Evolutionary conservation across 1,139 yeast genomes (phyloP).

Genomic region (Pichia sp.): DNA sequence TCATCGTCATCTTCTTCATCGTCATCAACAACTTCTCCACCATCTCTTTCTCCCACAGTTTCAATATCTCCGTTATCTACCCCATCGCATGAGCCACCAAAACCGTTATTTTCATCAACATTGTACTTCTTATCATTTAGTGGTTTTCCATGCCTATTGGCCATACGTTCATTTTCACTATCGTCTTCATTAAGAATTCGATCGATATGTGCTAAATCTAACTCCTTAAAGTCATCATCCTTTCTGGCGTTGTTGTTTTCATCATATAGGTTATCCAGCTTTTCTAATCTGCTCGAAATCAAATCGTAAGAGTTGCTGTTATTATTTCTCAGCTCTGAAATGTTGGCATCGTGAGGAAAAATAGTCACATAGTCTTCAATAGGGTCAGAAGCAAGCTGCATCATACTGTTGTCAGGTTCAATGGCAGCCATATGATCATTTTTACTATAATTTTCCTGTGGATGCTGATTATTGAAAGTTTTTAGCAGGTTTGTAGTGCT

Average conservation of each 20-base stretch:
- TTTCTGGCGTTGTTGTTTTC: neutral
- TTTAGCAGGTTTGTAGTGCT: constrained; percentile 3
- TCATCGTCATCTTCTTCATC: constrained; percentile 10
- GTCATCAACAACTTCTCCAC: constrained; percentile 3
- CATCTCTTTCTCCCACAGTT: constrained; percentile 3
- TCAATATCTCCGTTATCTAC: constrained; percentile 3
- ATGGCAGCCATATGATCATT: neutral
- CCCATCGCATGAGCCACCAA: neutral
- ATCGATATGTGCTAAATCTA: neutral
- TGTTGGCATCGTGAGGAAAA: neutral
- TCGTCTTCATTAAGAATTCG: constrained; percentile 2
- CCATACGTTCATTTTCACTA: neutral
- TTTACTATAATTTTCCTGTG: neutral
- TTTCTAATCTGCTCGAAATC: neutral
- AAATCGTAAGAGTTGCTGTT: neutral
- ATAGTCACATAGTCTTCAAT: constrained; percentile 9
- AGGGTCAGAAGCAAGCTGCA: constrained; percentile 8
- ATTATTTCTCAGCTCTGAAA: neutral
- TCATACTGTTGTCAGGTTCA: neutral
- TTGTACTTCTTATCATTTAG: neutral
- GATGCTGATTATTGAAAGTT: neutral
- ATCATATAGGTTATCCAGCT: neutral
- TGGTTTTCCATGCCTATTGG: neutral
- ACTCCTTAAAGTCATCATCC: neutral
- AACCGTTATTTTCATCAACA: neutral